Evolutionary conservation across 768 basidiomycete species (phyloP).

Genomic region (Serendipita indica): DNA sequence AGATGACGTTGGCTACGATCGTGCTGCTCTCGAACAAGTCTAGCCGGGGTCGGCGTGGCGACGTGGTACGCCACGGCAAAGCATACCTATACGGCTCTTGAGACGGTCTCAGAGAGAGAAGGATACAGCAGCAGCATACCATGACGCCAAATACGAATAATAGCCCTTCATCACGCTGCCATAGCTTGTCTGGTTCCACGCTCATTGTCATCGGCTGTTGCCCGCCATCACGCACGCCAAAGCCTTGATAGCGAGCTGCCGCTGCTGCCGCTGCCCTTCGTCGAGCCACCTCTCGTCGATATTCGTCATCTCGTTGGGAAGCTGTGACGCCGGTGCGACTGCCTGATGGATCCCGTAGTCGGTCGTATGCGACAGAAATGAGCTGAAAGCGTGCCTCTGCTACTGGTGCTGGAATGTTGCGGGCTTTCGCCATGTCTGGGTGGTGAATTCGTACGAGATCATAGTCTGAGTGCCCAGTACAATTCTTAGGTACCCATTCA

Average conservation of each 20-base stretch:
- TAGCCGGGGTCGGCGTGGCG: neutral
- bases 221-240: neutral
- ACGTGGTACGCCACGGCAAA: neutral
- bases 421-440: constrained; percentile 45
- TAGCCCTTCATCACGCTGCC: constrained; percentile 6
- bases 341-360: constrained; percentile 24
- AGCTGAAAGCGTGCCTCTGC: constrained; percentile 54
- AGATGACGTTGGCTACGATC: neutral
- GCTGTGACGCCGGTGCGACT: neutral
- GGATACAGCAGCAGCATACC: neutral
- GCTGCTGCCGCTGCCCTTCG: no score
- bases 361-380: constrained; percentile 53
- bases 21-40: neutral
- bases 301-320: neutral
- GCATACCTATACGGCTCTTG: neutral
- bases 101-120: neutral
- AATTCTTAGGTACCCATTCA: neutral
- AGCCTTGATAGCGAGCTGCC: neutral
- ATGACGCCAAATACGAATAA: neutral
- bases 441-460: constrained; percentile 71
- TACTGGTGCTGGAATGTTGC: constrained; percentile 29
- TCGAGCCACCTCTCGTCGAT: neutral
- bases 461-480: constrained; percentile 35
- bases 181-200: neutral
- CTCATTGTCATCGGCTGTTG: neutral